These are phyloP conservation scores for Aspergillus bertholletiae DNA, from an alignment of 495 filamentous ascomycete species.

Conservation along the genomic window DNA sequence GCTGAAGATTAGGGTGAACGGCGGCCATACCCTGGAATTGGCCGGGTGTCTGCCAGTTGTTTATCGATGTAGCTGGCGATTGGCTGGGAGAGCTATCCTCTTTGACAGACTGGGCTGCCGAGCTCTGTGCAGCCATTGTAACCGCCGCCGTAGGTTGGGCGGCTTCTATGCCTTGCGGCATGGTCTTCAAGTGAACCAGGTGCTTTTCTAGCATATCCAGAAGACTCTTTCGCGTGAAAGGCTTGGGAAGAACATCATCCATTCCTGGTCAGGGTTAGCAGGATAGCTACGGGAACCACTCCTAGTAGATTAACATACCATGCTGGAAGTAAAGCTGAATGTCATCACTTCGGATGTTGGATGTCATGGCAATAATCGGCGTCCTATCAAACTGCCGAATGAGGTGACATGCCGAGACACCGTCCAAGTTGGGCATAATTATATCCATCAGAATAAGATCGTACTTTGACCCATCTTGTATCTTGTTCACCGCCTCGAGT, in stretches of 20 bases:
- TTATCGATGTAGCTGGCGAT: conserved; percentile 65
- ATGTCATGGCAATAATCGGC: conserved; percentile 97
- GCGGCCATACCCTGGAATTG: conserved; percentile 64
- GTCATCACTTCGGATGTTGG: conserved; percentile 95
- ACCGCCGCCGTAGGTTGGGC: conserved; percentile 44
- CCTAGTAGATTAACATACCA: conserved; percentile 54
- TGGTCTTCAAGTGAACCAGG: conserved; percentile 70
- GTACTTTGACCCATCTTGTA: conserved; percentile 77
- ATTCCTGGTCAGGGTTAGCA: conserved; percentile 63
- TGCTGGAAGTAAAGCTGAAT: conserved; percentile 97
- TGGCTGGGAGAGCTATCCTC: conserved; percentile 79
- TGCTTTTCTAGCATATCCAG: conserved; percentile 88
- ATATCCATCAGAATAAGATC: conserved; percentile 98
- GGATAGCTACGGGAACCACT: not conserved
- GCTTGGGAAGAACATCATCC: conserved; percentile 96
- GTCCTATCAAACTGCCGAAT: conserved; percentile 87
- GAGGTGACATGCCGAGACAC: conserved; percentile 88
- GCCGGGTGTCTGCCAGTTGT: conserved; percentile 69
- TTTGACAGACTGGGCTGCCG: conserved; percentile 63
- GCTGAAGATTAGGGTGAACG: conserved; percentile 44
- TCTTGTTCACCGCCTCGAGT: conserved; percentile 88
- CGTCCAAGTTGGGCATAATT: conserved; percentile 95
- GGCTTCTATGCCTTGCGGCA: conserved; percentile 53
- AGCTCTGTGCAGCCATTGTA: conserved; percentile 48
- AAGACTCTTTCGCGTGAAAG: conserved; percentile 94